These are phyloP conservation scores for Purpureocillium takamizusanense DNA, from an alignment of 2,329 filamentous ascomycete species.

Conservation along the genomic window DNA sequence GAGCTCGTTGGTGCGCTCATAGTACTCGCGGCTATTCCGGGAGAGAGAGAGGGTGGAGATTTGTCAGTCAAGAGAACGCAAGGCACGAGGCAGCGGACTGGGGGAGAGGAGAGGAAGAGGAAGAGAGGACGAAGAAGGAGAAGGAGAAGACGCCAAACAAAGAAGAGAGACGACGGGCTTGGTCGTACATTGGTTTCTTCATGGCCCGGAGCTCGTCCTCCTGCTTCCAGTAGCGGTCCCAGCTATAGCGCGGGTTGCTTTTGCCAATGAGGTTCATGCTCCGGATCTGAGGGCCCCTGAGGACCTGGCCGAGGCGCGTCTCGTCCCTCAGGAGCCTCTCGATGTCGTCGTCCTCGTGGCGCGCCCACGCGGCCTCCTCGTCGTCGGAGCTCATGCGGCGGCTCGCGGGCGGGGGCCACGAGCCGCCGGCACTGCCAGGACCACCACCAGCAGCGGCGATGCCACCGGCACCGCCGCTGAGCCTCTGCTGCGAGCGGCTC, in stretches of 20 bases:
- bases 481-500: constrained; percentile 26
- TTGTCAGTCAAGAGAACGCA: constrained; percentile 3
- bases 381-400: constrained; percentile 16
- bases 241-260: constrained; percentile 76
- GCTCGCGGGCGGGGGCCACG: constrained; percentile 12
- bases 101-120: no score
- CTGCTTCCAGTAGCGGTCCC: constrained; percentile 79
- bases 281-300: constrained; percentile 63
- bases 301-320: constrained; percentile 48
- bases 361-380: constrained; percentile 19
- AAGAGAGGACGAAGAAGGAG: no score
- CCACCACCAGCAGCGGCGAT: no score
- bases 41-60: no score
- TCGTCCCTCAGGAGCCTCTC: constrained; percentile 41
- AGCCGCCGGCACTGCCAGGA: no score
- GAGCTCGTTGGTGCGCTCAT: constrained; percentile 80
- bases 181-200: constrained; percentile 55
- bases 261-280: constrained; percentile 84
- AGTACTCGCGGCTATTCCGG: constrained; percentile 70
- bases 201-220: constrained; percentile 65
- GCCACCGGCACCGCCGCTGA: no score
- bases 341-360: constrained; percentile 32
- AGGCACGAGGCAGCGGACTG: no score
- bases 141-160: no score
- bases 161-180: background rate